Evolutionary conservation across 345 rosid genomes (phyloP).

Genomic region (Chamaenerion angustifolium): DNA sequence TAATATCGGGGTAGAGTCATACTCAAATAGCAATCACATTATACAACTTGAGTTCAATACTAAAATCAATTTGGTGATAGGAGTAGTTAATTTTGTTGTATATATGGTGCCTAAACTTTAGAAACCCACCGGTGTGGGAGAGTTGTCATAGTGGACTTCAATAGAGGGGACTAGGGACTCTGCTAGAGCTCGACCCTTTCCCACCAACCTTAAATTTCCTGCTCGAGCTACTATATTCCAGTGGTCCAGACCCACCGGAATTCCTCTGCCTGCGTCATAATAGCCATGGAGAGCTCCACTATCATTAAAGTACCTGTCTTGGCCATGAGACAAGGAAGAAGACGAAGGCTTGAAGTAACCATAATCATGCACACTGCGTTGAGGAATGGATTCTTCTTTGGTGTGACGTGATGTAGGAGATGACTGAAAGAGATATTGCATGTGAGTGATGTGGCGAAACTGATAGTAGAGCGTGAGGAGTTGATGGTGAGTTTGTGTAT

Average conservation of each 20-base stretch:
- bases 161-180: conserved; percentile 75
- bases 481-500: conserved; percentile 50
- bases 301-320: conserved; percentile 37
- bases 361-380: conserved; percentile 35
- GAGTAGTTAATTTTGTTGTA: too few species aligned
- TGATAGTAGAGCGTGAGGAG: conserved; percentile 34
- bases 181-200: conserved; percentile 64
- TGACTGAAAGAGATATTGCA: conserved; percentile 38
- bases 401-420: conserved; percentile 57
- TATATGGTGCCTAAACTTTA: too few species aligned
- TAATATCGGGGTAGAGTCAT: too few species aligned
- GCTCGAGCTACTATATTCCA: conserved; percentile 79
- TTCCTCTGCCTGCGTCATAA: conserved; percentile 38
- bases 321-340: conserved; percentile 41
- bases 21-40: too few species aligned
- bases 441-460: conserved; percentile 72
- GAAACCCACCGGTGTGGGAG: too few species aligned
- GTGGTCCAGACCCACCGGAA: conserved; percentile 80
- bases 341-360: conserved; percentile 68
- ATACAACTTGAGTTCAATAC: too few species aligned
- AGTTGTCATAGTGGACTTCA: too few species aligned
- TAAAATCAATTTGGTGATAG: too few species aligned
- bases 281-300: conserved; percentile 33
- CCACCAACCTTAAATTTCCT: conserved; percentile 34
- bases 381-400: conserved; percentile 72